These are phyloP conservation scores for Claviceps sp. DNA, from an alignment of 2,329 filamentous ascomycete genomes.

Conservation along the genomic window DNA sequence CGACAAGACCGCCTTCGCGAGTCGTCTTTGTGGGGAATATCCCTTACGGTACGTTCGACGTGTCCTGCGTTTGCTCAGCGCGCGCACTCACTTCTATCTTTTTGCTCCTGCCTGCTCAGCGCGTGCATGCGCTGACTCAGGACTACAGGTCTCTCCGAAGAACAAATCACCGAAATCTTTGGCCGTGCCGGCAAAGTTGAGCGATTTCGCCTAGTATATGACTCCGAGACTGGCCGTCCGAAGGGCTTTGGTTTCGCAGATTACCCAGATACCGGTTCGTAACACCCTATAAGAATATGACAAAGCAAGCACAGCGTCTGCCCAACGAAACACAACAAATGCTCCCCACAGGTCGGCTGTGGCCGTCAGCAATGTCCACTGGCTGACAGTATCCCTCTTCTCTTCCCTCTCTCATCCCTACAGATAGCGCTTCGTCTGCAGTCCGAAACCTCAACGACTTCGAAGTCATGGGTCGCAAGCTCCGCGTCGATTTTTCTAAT, in stretches of 20 bases:
- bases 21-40: constrained; percentile 81
- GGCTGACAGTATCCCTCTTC: constrained; percentile 8
- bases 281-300: background rate
- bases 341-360: too few relatives aligned
- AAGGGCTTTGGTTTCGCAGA: constrained; percentile 97
- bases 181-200: constrained; percentile 79
- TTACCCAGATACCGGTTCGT: constrained; percentile 73
- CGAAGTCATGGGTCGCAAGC: constrained; percentile 87
- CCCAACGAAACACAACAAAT: too few relatives aligned
- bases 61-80: background rate
- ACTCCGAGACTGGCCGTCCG: constrained; percentile 84
- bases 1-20: constrained; percentile 59
- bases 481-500: constrained; percentile 92
- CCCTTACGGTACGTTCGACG: constrained; percentile 50
- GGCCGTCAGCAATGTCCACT: background rate
- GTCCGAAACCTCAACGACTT: constrained; percentile 92
- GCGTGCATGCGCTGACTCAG: constrained; percentile 9
- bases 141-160: constrained; percentile 73
- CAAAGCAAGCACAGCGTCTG: background rate
- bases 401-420: background rate
- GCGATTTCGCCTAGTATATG: constrained; percentile 87
- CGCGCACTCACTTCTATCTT: background rate
- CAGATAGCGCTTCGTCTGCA: constrained; percentile 74
- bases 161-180: constrained; percentile 91
- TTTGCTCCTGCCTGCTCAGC: background rate